Conservation (phyloP, 129 eudicot genomes). For the Flaveria brownii region DNA sequence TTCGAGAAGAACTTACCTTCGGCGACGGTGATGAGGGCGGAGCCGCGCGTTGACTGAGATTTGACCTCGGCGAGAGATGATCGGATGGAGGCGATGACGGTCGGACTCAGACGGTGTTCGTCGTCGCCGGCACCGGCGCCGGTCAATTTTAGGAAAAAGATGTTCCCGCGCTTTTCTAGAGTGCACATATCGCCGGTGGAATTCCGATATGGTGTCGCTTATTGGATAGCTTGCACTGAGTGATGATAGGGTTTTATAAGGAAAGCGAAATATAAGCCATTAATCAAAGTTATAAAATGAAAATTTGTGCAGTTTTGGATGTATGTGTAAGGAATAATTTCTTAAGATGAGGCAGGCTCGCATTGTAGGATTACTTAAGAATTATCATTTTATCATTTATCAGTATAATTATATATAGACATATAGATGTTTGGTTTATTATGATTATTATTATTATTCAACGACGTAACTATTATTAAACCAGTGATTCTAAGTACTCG, state of each 20-base stretch:
- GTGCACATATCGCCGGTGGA: slow-evolving; percentile 48
- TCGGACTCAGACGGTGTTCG: slow-evolving; percentile 73
- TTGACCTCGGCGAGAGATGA: slow-evolving; percentile 49
- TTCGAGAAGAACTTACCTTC: slow-evolving; percentile 83
- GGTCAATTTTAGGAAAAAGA: slow-evolving; percentile 66
- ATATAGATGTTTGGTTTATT: too few species aligned
- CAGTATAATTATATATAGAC: too few species aligned
- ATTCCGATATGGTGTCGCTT: slow-evolving; percentile 8
- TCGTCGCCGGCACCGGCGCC: slow-evolving; percentile 59
- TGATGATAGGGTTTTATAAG: not conserved
- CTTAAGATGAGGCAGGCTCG: too few species aligned
- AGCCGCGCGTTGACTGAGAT: slow-evolving; percentile 56
- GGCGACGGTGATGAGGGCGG: slow-evolving; percentile 63
- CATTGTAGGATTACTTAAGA: too few species aligned
- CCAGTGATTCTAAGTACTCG: too few species aligned
- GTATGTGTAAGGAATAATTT: too few species aligned
- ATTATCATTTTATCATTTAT: too few species aligned
- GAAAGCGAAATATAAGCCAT: too few species aligned
- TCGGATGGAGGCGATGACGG: slow-evolving; percentile 63
- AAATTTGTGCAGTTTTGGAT: too few species aligned
- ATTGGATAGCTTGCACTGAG: not conserved
- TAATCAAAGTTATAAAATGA: too few species aligned
- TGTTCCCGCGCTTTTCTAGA: slow-evolving; percentile 56
- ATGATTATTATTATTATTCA: too few species aligned
- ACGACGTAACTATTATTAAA: too few species aligned